These are phyloP conservation scores for Cyberlindnera subsufficiens DNA, from an alignment of 805 yeast species.

Conservation along the genomic window DNA sequence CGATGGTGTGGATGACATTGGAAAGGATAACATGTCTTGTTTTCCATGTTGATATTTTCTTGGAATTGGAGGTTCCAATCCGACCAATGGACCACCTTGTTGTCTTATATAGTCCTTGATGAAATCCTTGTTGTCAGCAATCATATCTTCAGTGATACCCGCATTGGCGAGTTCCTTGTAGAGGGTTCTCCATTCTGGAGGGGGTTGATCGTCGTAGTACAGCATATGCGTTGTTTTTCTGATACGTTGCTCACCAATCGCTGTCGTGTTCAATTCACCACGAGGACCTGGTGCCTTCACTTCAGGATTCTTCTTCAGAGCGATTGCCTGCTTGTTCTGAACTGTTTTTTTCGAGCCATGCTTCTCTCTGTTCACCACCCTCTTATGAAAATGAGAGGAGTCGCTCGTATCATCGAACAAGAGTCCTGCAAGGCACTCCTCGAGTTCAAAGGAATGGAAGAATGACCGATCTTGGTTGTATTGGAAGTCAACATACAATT, in stretches of 20 bases:
- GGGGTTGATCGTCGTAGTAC: slow-evolving; percentile 75
- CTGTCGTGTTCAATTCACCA: slow-evolving; percentile 20
- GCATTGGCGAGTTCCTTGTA: slow-evolving; percentile 67
- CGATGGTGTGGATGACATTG: slow-evolving; percentile 23
- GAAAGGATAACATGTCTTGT: slow-evolving; percentile 27
- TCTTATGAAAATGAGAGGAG: slow-evolving; percentile 79
- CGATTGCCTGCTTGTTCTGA: slow-evolving; percentile 83
- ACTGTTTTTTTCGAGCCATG: slow-evolving; percentile 84
- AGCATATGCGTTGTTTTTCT: slow-evolving; percentile 52
- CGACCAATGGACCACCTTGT: slow-evolving; percentile 76
- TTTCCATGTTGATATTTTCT: slow-evolving; percentile 40
- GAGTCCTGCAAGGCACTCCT: slow-evolving; percentile 81
- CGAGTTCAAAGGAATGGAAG: slow-evolving; percentile 92
- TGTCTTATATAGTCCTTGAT: slow-evolving; percentile 71
- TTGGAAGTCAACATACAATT: slow-evolving; percentile 78
- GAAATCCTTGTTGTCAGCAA: slow-evolving; percentile 78
- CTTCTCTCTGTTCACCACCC: slow-evolving; percentile 68
- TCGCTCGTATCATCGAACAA: slow-evolving; percentile 85
- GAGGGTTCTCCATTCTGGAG: slow-evolving; percentile 77
- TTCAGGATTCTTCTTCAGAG: slow-evolving; percentile 48
- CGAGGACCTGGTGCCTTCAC: slow-evolving; percentile 26
- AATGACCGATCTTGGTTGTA: slow-evolving; percentile 92
- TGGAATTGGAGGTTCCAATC: slow-evolving; percentile 81
- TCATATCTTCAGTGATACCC: slow-evolving; percentile 85
- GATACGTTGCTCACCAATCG: slow-evolving; percentile 43